These are phyloP conservation scores for Acidomyces sp. DNA, from an alignment of 495 filamentous ascomycete species.

Conservation along the genomic window DNA sequence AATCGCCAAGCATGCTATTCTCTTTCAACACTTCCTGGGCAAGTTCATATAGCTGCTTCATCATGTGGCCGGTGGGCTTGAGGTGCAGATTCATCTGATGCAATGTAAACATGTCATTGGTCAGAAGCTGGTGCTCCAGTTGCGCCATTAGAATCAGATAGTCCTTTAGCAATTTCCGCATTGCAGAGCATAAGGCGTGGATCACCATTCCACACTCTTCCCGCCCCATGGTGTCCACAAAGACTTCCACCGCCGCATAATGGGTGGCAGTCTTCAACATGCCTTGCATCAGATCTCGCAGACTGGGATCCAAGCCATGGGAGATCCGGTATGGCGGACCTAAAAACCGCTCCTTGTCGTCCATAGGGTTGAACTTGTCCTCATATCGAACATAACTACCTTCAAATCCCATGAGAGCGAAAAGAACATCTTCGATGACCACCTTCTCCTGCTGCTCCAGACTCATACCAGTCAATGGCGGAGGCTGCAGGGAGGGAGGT, in stretches of 20 bases:
- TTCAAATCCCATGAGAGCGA: constrained; percentile 97
- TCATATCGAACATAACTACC: constrained; percentile 88
- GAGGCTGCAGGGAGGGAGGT: constrained; percentile 59
- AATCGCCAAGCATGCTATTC: constrained; percentile 78
- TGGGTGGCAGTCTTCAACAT: constrained; percentile 95
- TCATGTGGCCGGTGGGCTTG: constrained; percentile 75
- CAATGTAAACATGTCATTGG: constrained; percentile 73
- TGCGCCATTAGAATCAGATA: constrained; percentile 87
- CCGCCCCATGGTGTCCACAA: constrained; percentile 83
- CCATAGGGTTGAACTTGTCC: constrained; percentile 63
- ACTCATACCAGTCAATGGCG: constrained; percentile 55
- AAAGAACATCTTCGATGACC: constrained; percentile 80
- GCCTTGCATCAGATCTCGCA: constrained; percentile 72
- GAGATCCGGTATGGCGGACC: constrained; percentile 71
- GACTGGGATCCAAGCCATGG: constrained; percentile 74
- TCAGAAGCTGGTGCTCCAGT: constrained; percentile 80
- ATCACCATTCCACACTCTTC: constrained; percentile 94
- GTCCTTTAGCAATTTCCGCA: constrained; percentile 81
- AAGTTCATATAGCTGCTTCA: constrained; percentile 73
- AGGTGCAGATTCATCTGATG: constrained; percentile 87
- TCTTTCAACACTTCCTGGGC: constrained; percentile 76
- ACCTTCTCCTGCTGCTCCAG: constrained; percentile 71
- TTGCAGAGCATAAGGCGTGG: constrained; percentile 85
- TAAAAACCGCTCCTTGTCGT: constrained; percentile 71
- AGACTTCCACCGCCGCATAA: constrained; percentile 78